These are phyloP conservation scores for Claviceps paspali DNA, from an alignment of 2,329 filamentous ascomycete species.

Conservation along the genomic window DNA sequence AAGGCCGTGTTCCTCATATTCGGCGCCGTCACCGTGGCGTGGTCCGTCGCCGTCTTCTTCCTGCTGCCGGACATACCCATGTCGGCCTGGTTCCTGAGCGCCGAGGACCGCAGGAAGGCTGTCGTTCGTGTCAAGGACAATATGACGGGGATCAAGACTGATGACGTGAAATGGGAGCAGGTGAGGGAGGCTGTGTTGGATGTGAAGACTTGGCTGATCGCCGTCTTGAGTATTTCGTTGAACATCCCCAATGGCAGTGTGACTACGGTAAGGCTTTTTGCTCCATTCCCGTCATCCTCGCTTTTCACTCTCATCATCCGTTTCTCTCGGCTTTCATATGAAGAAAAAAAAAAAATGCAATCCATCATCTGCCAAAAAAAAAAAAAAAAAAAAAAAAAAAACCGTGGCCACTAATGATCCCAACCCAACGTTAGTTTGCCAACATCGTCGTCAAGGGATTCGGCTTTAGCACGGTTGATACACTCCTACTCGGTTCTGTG, in stretches of 20 bases:
- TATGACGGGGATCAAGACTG: conserved; percentile 20
- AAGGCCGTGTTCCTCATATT: conserved; percentile 17
- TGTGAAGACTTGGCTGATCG: conserved; percentile 13
- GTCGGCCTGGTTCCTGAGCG: conserved; percentile 14
- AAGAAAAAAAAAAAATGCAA: no score
- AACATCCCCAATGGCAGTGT: conserved; percentile 18
- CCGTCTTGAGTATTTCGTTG: conserved; percentile 11
- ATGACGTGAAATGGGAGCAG: conserved; percentile 12
- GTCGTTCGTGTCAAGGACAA: conserved; percentile 17
- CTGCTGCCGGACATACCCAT: conserved; percentile 12
- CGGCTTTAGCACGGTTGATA: conserved; percentile 11
- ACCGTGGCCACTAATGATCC: neutral
- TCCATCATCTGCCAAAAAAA: neutral
- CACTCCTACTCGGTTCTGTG: conserved; percentile 10
- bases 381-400: no score
- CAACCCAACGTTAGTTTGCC: conserved; percentile 10
- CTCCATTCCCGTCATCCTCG: neutral
- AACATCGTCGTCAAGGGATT: conserved; percentile 13
- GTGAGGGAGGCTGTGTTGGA: conserved; percentile 12
- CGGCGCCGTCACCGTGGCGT: conserved; percentile 10
- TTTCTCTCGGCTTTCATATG: neutral
- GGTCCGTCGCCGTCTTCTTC: conserved; percentile 10
- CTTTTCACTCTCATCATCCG: neutral
- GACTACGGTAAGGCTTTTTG: conserved; percentile 9
- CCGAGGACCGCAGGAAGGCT: conserved; percentile 15